A percentile compares a stretch with the other conserved stretches of the same genome.
These are phyloP conservation scores for Kokia cookei DNA, from an alignment of 441 rosid genomes.

Conservation along the genomic window DNA sequence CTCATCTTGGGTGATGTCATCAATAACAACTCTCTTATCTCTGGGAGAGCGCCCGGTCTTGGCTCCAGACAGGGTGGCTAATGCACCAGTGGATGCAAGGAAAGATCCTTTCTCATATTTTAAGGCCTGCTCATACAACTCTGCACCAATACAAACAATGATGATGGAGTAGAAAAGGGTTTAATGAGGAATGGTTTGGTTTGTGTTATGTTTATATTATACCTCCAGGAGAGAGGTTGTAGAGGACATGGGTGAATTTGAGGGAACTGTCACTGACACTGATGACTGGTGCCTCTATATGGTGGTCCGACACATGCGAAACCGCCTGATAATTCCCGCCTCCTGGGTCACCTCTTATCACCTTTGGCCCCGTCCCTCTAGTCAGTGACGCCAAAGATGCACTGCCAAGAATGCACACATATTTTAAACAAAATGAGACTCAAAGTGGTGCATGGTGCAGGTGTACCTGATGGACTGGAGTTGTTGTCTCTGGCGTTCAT, in stretches of 20 bases:
- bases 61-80: conserved; percentile 91
- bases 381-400: conserved; percentile 91
- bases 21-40: conserved; percentile 83
- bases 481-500: conserved; percentile 69
- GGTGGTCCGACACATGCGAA: conserved; percentile 30
- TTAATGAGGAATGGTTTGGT: background rate
- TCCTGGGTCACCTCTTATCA: conserved; percentile 83
- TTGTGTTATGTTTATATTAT: background rate
- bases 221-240: conserved; percentile 96
- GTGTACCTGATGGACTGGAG: conserved; percentile 71
- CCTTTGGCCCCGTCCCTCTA: conserved; percentile 77
- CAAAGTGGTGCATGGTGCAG: no score
- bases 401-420: conserved; percentile 26
- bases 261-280: conserved; percentile 72
- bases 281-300: conserved; percentile 36
- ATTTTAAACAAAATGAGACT: no score
- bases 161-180: background rate
- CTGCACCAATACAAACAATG: conserved; percentile 20
- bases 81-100: conserved; percentile 68
- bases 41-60: conserved; percentile 87
- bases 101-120: conserved; percentile 83
- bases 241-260: conserved; percentile 88
- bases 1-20: conserved; percentile 47
- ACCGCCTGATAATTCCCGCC: conserved; percentile 33
- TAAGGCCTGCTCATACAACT: conserved; percentile 83